Percentiles rank a stretch among this genome's conserved stretches.
phyloP scores from a whole-genome alignment of 2,329 filamentous ascomycete species.

The Fusarium heterosporum region DNA sequence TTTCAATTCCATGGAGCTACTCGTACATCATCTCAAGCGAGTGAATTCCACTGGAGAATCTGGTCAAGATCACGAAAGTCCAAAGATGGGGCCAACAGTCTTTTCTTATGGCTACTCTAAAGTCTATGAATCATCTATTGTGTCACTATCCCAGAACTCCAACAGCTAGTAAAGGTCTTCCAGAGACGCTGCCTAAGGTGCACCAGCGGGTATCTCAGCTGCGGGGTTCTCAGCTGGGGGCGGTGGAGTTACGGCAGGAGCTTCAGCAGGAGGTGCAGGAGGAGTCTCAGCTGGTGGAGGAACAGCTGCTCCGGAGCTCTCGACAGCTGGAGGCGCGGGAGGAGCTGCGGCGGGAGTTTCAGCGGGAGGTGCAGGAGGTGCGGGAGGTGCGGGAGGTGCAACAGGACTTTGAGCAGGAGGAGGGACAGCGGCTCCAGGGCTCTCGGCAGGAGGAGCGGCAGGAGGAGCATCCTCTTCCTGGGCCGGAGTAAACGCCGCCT shows the following conservation, averaged over 20 bases:
- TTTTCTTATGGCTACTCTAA: neutral
- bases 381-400: too few species aligned
- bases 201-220: neutral
- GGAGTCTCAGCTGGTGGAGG: neutral
- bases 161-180: neutral
- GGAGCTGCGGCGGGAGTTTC: too few species aligned
- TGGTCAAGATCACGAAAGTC: neutral
- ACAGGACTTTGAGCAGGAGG: too few species aligned
- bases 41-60: too few species aligned
- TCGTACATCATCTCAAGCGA: too few species aligned
- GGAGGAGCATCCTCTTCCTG: constrained; percentile 19
- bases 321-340: neutral
- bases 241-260: neutral
- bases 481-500: constrained; percentile 39
- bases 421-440: too few species aligned
- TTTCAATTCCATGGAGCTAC: too few species aligned
- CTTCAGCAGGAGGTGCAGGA: neutral
- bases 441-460: too few species aligned
- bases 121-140: neutral
- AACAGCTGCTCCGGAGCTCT: neutral
- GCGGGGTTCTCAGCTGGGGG: neutral
- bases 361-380: too few species aligned
- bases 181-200: neutral
- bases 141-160: too few species aligned
- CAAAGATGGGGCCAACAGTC: neutral